Evolutionary conservation across 257 asterid species (phyloP), one percentile per base, ranked within the genome.

Genomic region (Asclepias syriaca): DNA sequence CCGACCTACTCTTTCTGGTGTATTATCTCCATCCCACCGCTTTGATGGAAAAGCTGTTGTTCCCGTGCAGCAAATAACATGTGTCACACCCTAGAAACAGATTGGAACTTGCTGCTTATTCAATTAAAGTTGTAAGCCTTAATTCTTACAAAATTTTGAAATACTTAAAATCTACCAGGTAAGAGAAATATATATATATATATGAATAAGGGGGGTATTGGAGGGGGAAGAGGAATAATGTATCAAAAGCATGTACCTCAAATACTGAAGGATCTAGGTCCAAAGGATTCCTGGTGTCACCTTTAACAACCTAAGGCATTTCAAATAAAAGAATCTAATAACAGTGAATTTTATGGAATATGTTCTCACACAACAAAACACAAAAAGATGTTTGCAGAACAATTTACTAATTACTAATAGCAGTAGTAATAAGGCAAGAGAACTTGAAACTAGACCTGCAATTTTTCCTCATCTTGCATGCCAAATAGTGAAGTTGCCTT

Each of bases 1-100:
- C 97, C 84, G 76, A 93, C 98, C 98, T 80, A 86, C 92, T 93
- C 86, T 86, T 88, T 93, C 96, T 50, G 98, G 98, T 58, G 98
- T 89, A 79, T 93, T 93, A 78, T 91, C 96, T 71, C 98, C 98
- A 83, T 88, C 94, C 98, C 98, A 93, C 75, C 98, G 85, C 86
- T 82, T 84, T 69, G 98, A 89, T 0, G 98, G 98, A 78, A 93
- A 93, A 70, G 98, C 98, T 4, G 98, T 93, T 22, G 98, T 93
- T 51, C 98, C 98, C 0, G 96, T 91, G 85, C 96, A 89, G 89
- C 97, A 91, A 66, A 93, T 91, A 54, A 89, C 97, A 80, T 93
- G 97, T 45, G 96, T 93, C 67, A 93, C 87, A 27, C 91, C 93
- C 98, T 93, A 73, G 39, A 80, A 70, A 70, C 68, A 70, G 71